Base-by-base conservation (phyloP, 2,329 filamentous ascomycete genomes). In the Aquanectria penicillioides region DNA sequence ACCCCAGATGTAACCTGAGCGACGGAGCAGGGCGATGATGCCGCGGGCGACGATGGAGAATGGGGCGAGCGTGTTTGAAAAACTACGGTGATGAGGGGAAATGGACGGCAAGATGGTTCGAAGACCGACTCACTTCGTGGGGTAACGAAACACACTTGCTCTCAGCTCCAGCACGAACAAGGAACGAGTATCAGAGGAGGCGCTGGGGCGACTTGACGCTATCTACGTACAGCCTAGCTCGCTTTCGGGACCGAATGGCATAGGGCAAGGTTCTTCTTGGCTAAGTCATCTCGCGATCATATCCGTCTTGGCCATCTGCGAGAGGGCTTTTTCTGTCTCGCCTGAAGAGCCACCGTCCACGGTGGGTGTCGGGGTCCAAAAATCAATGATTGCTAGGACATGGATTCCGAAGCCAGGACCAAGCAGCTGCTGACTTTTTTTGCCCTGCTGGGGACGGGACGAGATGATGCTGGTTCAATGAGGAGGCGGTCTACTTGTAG, bases 1-100 rank as follows among this genome's bases (percentile, higher is more conserved):
- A 40, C n/a, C 23, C 29, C n/a, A 26, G 47, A 51, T 50, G 54
- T 40, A 57, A 57, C 36, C 22, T n/a, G 11, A 25, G 29, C 46
- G 47, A 50, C 17, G 37, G 31, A 17, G 31, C 38, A 41, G n/a
- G n/a, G n/a, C n/a, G n/a, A n/a, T n/a, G n/a, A n/a, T n/a, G n/a
- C 25, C 17, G 22, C 11, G 22, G 17, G 29, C 17, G 25, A 31
- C 5, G 12, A 17, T 18, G 13, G n/a, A n/a, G 15, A 55, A 28
- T 55, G 43, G 43, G 7, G 43, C 52, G 52, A 48, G 52, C 10
- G 20, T 48, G 51, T 48, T 48, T 41, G 41, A 17, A 49, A 17
- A 20, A 36, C n/a, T n/a, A 29, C 11, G 5, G n/a, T 8, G 17
- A 49, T 31, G 28, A 33, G 33, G 38, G 23, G 15, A 8, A 5